Base-by-base conservation (phyloP, 169 alveolate genomes). In the Toxoplasma gondii region DNA sequence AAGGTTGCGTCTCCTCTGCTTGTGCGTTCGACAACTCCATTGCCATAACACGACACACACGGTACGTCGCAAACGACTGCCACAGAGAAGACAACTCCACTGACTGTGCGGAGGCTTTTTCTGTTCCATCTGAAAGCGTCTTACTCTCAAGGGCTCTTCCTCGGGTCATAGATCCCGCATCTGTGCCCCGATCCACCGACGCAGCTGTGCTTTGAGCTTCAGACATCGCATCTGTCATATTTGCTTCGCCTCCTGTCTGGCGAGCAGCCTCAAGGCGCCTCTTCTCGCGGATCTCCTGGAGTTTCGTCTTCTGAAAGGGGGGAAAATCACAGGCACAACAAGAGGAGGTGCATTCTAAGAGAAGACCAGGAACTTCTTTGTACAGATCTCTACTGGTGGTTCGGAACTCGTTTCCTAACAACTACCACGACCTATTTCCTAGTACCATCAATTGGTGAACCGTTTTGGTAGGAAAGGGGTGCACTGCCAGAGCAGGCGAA, bases 131-230 rank as follows among this genome's bases (percentile, higher is more conserved):
- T 17, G 12, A 49, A 9, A 49, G 2, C 5, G 17, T 38, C 84
- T 74, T 74, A 74, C 84, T n/a, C 34, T 74, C 84, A 34, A 74
- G 49, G 9, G 84, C 9, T 74, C 84, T 27, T 74, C 84, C 84
- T 12, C 84, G 84, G 27, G 0, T 74, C 34, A 19, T 74, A 0
- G 84, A 74, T 41, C 84, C 44, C 34, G 41, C 84, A n/a, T 38
- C 43, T 24, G 87, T 38, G 87, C 87, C 43, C 84, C 44, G 24
- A 34, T 74, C 84, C 43, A 12, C n/a, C 49, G 39, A 31, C 0
- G 84, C 84, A 36, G 84, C 84, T 74, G 39, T 74, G 84, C 49
- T 38, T n/a, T n/a, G 41, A 12, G 84, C 84, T 34, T 74, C 84
- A 5, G 49, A n/a, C 84, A 34, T 38, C 22, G 84, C 49, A 19